Base-by-base conservation (phyloP, 2,329 filamentous ascomycete species). In the Diplocarpon mali region DNA sequence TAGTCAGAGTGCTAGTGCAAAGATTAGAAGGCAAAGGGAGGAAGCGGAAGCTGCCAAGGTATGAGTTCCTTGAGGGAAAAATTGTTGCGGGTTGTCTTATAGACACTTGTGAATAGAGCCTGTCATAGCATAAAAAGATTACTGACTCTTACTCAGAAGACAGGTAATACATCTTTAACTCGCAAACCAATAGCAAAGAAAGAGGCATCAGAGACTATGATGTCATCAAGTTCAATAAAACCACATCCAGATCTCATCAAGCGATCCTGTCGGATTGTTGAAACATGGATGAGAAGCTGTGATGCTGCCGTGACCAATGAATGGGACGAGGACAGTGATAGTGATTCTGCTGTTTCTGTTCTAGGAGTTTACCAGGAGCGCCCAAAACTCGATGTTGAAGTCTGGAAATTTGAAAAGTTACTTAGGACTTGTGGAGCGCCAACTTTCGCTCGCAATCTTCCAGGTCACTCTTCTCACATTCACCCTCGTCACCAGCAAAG, bases 141-240 rank as follows among this genome's bases (percentile, higher is more conserved):
- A 24, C 20, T 24, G 20, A 24, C 3, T 24, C 7, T 24, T 4
- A 4, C 7, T 24, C 3, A 7, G 7, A 24, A 24, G 20, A 24
- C 20, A 24, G 7, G 20, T 3, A 24, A 24, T 4, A 24, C 4
- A 24, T 4, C 20, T 24, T 3, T 24, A 24, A 24, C 20, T 24
- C 20, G 20, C 4, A 9, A 32, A 32, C 11, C 30, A 32, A 8
- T 5, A 14, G 30, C 30, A 32, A 14, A 32, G 5, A 10, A 32
- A 10, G 30, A 32, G 30, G 8, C 3, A 7, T 7, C 28, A 31
- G 12, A 31, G 10, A 30, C 9, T 17, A 2, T 36, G n/a, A 39
- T 34, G 10, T 35, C 31, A 36, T 44, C 14, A 30, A 46, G 46
- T 35, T 37, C 40, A 34, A 20, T 48, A 15, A 37, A 45, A 15